Evolutionary conservation across 2,329 filamentous ascomycete genomes (phyloP).

Genomic region (Fusarium sp.): DNA sequence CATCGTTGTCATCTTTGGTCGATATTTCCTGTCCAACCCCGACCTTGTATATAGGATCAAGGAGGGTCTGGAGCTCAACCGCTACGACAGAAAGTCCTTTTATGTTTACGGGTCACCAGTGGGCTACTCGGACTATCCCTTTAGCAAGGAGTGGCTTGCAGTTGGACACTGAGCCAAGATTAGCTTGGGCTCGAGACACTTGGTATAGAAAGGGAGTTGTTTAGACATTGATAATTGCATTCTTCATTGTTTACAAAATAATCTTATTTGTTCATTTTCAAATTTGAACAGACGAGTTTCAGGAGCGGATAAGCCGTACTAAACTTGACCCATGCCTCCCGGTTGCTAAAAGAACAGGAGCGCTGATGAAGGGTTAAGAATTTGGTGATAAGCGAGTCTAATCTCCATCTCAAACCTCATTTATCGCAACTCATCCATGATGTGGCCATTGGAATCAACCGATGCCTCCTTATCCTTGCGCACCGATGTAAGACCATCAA

Average conservation of each 20-base stretch:
- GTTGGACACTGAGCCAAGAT: not conserved
- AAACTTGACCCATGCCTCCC: too few species aligned
- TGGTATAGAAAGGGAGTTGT: too few species aligned
- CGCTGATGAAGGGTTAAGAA: too few species aligned
- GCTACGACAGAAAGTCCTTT: conserved; percentile 44
- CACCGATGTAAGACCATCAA: not conserved
- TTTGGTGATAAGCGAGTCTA: too few species aligned
- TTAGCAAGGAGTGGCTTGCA: conserved; percentile 26
- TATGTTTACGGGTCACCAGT: conserved; percentile 29
- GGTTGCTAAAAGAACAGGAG: too few species aligned
- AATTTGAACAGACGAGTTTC: too few species aligned
- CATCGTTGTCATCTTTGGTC: conserved; percentile 50
- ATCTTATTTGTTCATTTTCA: too few species aligned
- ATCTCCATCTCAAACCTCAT: too few species aligned
- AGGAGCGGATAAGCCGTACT: too few species aligned
- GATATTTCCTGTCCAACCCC: conserved; percentile 48
- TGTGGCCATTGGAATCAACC: not conserved
- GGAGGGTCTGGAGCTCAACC: conserved; percentile 41
- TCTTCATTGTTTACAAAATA: too few species aligned
- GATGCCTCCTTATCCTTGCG: not conserved
- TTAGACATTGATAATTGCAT: too few species aligned
- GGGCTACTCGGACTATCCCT: conserved; percentile 48
- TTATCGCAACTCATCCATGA: not conserved
- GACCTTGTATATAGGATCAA: conserved; percentile 43
- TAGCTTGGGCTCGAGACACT: too few species aligned